phyloP scores from a whole-genome alignment of 345 rosid genomes.

The Barbarea vulgaris region DNA sequence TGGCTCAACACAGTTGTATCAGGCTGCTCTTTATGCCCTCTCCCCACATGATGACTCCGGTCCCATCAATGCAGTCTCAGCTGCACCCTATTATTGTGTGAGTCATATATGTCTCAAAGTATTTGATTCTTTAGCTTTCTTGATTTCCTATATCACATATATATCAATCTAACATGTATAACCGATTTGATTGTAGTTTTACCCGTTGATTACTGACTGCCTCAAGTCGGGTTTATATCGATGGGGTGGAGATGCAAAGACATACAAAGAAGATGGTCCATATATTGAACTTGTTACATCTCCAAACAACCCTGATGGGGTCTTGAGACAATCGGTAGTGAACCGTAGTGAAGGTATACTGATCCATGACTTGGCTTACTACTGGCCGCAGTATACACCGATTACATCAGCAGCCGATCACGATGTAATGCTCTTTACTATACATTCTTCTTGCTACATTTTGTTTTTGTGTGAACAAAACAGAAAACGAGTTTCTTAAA shows the following conservation, averaged over 20 bases:
- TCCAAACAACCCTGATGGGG: slow-evolving; percentile 94
- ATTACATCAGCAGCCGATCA: slow-evolving; percentile 70
- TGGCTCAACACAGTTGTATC: slow-evolving; percentile 86
- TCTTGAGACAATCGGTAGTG: slow-evolving; percentile 63
- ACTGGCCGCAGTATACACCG: slow-evolving; percentile 95
- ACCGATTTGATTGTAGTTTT: slow-evolving; percentile 59
- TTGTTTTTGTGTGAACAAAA: background rate
- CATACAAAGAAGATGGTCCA: slow-evolving; percentile 56
- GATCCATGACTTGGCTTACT: slow-evolving; percentile 91
- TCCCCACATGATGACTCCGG: slow-evolving; percentile 56
- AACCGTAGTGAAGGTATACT: slow-evolving; percentile 66
- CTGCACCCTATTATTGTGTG: slow-evolving; percentile 82
- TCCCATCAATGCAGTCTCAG: slow-evolving; percentile 78
- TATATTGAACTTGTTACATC: slow-evolving; percentile 93
- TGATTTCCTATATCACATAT: background rate
- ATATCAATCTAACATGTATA: slow-evolving; percentile 18
- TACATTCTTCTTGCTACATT: slow-evolving; percentile 32
- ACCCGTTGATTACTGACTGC: slow-evolving; percentile 74
- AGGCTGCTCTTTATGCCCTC: slow-evolving; percentile 83
- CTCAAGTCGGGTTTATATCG: slow-evolving; percentile 69
- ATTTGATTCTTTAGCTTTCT: slow-evolving; percentile 2
- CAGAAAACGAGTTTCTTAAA: background rate
- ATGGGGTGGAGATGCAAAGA: slow-evolving; percentile 91
- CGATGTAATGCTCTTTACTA: slow-evolving; percentile 79
- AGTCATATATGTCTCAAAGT: slow-evolving; percentile 35